phyloP scores from a whole-genome alignment of 2,329 filamentous ascomycete genomes.

The Pyrenophora graminea region DNA sequence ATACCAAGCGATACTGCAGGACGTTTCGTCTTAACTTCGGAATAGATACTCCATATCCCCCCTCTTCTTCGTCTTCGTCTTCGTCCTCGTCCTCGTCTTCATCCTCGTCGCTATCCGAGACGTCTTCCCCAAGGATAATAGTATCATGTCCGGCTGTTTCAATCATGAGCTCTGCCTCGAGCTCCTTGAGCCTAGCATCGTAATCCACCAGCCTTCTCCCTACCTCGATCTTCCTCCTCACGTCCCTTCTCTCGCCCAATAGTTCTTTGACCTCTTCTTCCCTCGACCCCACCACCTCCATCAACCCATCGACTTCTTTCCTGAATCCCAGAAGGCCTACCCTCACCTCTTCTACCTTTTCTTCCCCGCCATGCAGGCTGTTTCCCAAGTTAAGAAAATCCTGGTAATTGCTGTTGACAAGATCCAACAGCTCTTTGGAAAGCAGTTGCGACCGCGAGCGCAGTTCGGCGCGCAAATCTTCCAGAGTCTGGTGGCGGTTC shows the following conservation, averaged over 20 bases:
- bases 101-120: conserved; percentile 29
- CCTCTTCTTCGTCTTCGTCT: conserved; percentile 41
- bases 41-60: conserved; percentile 36
- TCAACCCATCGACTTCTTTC: conserved; percentile 77
- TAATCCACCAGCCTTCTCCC: conserved; percentile 68
- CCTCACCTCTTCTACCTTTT: conserved; percentile 85
- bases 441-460: conserved; percentile 79
- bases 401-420: conserved; percentile 94
- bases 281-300: conserved; percentile 65
- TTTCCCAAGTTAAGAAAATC: conserved; percentile 84
- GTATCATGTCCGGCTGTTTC: conserved; percentile 33
- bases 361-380: conserved; percentile 83
- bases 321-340: conserved; percentile 85
- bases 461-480: conserved; percentile 86
- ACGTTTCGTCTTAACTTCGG: conserved; percentile 60
- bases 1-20: conserved; percentile 62
- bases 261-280: conserved; percentile 66
- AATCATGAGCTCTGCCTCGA: conserved; percentile 68
- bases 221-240: conserved; percentile 66
- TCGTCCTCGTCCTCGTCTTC: conserved; percentile 46
- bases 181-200: conserved; percentile 63
- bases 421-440: conserved; percentile 83
- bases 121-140: conserved; percentile 16
- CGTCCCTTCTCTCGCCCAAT: conserved; percentile 71
- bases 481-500: conserved; percentile 91